A percentile compares a stretch with the other conserved stretches of the same genome.
Evolutionary conservation across 768 basidiomycete genomes (phyloP).

Genomic region (Aureoboletus auriporus): DNA sequence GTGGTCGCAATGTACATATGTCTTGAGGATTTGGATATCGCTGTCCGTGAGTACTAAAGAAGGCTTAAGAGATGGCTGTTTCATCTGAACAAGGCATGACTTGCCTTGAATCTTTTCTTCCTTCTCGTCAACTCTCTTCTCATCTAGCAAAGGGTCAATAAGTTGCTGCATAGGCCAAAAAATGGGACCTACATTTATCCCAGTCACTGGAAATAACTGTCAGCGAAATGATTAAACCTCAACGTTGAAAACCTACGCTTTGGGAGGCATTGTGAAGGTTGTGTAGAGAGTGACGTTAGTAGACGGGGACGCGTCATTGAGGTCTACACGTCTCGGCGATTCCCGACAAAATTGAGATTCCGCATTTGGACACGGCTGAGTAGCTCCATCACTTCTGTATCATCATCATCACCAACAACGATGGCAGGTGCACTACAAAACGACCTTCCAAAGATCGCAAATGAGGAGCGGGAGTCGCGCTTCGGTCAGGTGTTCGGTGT

Average conservation of each 20-base stretch:
- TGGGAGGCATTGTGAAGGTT: conserved; percentile 73
- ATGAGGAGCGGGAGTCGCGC: conserved; percentile 86
- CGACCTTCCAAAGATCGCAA: conserved; percentile 80
- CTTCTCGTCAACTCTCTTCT: conserved; percentile 84
- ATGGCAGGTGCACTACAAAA: conserved; percentile 95
- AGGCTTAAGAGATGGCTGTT: conserved; percentile 4
- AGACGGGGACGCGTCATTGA: conserved; percentile 35
- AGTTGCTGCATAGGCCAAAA: conserved; percentile 1
- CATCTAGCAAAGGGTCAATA: conserved; percentile 44
- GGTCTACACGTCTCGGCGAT: conserved; percentile 24
- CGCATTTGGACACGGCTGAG: conserved; percentile 23
- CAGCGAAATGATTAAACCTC: conserved; percentile 1
- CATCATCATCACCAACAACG: conserved; percentile 15
- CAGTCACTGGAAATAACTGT: conserved; percentile 66
- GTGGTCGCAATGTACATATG: conserved; percentile 62
- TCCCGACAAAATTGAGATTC: conserved; percentile 24
- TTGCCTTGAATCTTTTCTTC: conserved; percentile 87
- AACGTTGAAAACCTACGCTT: conserved; percentile 66
- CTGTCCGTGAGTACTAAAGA: conserved; percentile 86
- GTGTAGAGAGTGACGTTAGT: conserved; percentile 8
- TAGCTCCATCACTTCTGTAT: background rate
- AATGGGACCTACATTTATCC: conserved; percentile 82
- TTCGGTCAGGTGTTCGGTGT: conserved; percentile 93
- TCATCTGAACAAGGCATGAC: conserved; percentile 22
- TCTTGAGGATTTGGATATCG: conserved; percentile 98